Conservation (phyloP, 2,329 filamentous ascomycete species). For the Helminthosporium solani region DNA sequence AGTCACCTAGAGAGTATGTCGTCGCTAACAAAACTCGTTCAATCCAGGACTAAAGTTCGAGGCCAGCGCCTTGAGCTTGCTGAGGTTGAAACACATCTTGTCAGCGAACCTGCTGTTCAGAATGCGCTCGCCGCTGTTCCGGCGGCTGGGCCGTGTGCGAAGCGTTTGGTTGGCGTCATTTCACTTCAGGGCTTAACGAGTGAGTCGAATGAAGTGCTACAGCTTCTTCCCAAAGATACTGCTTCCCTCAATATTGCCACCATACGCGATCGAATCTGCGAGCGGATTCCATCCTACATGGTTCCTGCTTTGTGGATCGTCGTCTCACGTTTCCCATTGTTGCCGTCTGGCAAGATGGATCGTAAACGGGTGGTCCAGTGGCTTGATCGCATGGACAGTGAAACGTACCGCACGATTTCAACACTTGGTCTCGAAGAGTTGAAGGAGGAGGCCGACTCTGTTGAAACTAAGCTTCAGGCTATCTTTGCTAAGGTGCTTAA, state of each 20-base stretch:
- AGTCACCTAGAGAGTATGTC: too few relatives aligned
- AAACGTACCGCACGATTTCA: constrained; percentile 29
- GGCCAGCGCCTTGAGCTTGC: constrained; percentile 49
- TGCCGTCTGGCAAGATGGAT: constrained; percentile 37
- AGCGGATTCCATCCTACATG: constrained; percentile 37
- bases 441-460: constrained; percentile 14
- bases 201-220: constrained; percentile 7
- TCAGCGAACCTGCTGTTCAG: constrained; percentile 28
- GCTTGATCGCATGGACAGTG: constrained; percentile 33
- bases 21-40: constrained; percentile 1
- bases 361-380: constrained; percentile 30
- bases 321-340: constrained; percentile 30
- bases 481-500: constrained; percentile 36
- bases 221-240: constrained; percentile 23
- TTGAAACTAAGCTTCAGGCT: constrained; percentile 30
- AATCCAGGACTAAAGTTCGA: constrained; percentile 36
- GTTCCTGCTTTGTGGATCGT: constrained; percentile 35
- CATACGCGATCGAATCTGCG: constrained; percentile 31
- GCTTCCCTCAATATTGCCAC: constrained; percentile 23
- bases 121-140: constrained; percentile 33
- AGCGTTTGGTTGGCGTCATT: constrained; percentile 34
- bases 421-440: constrained; percentile 20
- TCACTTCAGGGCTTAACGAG: constrained; percentile 23
- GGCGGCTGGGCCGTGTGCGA: constrained; percentile 28
- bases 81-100: constrained; percentile 49